These are phyloP conservation scores for Dictyostelium capitatum DNA, from an alignment of 78 protist species.

Conservation along the genomic window DNA sequence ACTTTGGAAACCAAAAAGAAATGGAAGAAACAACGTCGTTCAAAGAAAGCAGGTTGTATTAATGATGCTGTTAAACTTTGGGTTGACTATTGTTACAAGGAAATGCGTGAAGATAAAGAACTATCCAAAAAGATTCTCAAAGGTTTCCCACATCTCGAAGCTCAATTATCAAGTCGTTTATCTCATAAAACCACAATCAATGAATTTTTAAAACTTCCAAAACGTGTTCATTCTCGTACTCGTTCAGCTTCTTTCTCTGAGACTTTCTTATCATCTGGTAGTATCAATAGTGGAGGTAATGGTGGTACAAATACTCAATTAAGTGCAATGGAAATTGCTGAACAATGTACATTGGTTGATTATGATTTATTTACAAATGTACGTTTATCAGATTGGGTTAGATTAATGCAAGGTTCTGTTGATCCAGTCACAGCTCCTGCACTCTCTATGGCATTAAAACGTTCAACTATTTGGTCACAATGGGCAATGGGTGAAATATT, in stretches of 20 bases:
- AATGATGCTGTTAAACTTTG: constrained; percentile 66
- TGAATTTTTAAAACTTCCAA: constrained; percentile 34
- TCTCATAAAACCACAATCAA: constrained; percentile 16
- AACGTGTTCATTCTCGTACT: constrained; percentile 22
- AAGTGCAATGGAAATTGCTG: constrained; percentile 62
- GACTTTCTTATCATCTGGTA: background rate
- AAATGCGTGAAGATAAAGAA: constrained; percentile 69
- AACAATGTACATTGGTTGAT: constrained; percentile 66
- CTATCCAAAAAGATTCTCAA: constrained; percentile 48
- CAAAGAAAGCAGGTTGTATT: constrained; percentile 37
- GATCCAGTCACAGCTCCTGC: constrained; percentile 49
- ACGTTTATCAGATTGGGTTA: constrained; percentile 66
- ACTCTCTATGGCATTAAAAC: constrained; percentile 28
- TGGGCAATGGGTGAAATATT: constrained; percentile 79
- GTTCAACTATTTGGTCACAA: constrained; percentile 43
- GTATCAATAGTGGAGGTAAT: background rate
- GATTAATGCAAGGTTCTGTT: constrained; percentile 55
- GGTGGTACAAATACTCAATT: constrained; percentile 1
- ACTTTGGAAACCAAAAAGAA: constrained; percentile 3
- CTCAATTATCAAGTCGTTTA: constrained; percentile 20
- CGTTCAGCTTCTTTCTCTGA: constrained; percentile 62
- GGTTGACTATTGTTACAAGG: constrained; percentile 76
- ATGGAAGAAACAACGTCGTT: constrained; percentile 51
- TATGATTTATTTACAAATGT: constrained; percentile 45
- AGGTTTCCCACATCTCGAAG: constrained; percentile 79